Base-by-base conservation (phyloP, 169 alveolate genomes). In the Neospora caninum region DNA sequence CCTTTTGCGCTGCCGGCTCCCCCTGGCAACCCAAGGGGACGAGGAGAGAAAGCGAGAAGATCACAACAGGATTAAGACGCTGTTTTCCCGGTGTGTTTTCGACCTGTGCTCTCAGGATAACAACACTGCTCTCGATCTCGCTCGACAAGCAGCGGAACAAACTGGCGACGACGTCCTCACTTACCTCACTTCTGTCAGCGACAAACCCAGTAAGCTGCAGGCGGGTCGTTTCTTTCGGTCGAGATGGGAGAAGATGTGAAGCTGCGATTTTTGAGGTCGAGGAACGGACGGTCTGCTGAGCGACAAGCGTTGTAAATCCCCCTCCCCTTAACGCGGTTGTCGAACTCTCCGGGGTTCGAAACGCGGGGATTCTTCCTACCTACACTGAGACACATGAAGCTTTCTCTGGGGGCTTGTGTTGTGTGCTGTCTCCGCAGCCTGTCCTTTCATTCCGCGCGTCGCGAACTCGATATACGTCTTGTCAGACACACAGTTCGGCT, bases 401-500 rank as follows among this genome's bases (percentile, higher is more conserved):
- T 13, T 4, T 49, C 22, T 13, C 58, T 49, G 58, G 13, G 58
- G 22, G 22, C 58, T 4, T 49, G 4, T 49, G 38, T 83, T 31
- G 18, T 36, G 70, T 25, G 39, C 42, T 42, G 22, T 42, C 64
- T 43, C 18, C 43, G 13, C 58, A 92, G 95, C 87, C 49, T 92
- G 95, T 88, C 34, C 88, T 10, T 89, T 64, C 86, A 83, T 91
- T 34, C 95, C 95, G 0, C 87, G 73, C 41, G 95, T 92, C 88
- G 88, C 70, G 67, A 91, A 92, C 92, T 58, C 95, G 31, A 92
- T 92, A 16, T 88, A 86, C 82, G 64, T 69, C 49, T 83, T 92
- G 53, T 92, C 95, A 34, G 95, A 92, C 92, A 84, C 95, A 0
- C 86, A 83, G 53, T n/a, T 84, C 64, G 95, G 95, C 34, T 83